Percentiles rank a stretch among this genome's conserved stretches.
Conservation (phyloP, 805 yeast genomes). For the Debaryomyces tyrocola region DNA sequence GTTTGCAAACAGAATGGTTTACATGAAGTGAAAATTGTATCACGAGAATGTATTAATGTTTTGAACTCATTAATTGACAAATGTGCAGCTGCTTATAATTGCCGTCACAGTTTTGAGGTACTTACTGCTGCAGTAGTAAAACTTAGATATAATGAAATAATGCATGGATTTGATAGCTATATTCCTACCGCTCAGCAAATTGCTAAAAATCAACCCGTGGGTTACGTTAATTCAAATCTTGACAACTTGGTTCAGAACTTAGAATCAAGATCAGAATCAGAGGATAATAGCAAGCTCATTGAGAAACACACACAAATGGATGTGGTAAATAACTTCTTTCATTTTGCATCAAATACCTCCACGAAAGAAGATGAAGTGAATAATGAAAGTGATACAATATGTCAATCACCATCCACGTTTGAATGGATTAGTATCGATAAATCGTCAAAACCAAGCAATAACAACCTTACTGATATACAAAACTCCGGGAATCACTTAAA, state of each 20-base stretch:
- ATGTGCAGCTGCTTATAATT: conserved; percentile 77
- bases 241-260: conserved; percentile 36
- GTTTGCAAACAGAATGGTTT: conserved; percentile 47
- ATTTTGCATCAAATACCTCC: background rate
- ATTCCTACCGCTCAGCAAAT: conserved; percentile 22
- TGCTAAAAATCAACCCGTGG: conserved; percentile 29
- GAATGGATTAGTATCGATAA: conserved; percentile 36
- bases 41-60: conserved; percentile 57
- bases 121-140: conserved; percentile 69
- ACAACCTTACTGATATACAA: background rate
- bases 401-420: conserved; percentile 13
- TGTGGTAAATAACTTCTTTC: background rate
- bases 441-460: background rate
- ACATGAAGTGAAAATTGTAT: conserved; percentile 46
- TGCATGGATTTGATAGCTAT: conserved; percentile 19
- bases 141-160: conserved; percentile 46
- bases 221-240: conserved; percentile 40
- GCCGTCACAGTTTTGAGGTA: conserved; percentile 70
- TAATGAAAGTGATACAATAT: background rate
- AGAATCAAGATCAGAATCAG: conserved; percentile 6
- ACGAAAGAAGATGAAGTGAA: background rate
- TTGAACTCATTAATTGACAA: conserved; percentile 60
- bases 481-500: conserved; percentile 27
- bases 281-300: background rate
- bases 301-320: background rate